Percentiles rank a stretch among this genome's conserved stretches.
These are phyloP conservation scores for Xylaria digitata DNA, from an alignment of 2,329 filamentous ascomycete species.

Conservation along the genomic window DNA sequence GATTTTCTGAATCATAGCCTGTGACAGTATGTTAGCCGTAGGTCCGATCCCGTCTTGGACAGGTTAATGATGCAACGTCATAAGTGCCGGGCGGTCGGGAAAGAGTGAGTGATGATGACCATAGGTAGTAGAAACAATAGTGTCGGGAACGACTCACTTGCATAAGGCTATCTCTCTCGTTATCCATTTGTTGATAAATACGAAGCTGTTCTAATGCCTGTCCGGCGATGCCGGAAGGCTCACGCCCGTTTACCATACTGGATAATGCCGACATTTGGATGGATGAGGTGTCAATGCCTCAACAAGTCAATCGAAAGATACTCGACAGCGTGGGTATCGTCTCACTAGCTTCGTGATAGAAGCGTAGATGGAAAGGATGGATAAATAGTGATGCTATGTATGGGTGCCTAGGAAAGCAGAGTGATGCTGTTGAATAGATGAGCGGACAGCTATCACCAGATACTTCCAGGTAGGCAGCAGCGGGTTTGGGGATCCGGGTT, in stretches of 20 bases:
- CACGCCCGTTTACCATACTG: constrained; percentile 42
- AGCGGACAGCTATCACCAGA: not conserved
- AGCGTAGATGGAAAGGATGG: not conserved
- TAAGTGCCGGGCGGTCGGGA: not conserved
- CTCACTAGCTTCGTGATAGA: not conserved
- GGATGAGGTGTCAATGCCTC: not conserved
- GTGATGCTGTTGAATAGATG: constrained; percentile 1
- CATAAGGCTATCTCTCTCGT: constrained; percentile 46
- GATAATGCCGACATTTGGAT: constrained; percentile 34
- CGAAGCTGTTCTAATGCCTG: constrained; percentile 42
- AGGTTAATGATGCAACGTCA: not conserved
- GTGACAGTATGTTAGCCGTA: constrained; percentile 32
- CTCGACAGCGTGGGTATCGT: not conserved
- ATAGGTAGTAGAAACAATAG: not conserved
- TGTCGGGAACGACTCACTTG: constrained; percentile 41
- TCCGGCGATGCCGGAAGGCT: constrained; percentile 33
- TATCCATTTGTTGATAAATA: constrained; percentile 46
- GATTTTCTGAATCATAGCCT: constrained; percentile 47
- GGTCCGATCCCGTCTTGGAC: not conserved
- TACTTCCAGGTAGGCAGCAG: constrained; percentile 22
- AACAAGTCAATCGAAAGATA: not conserved
- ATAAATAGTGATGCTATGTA: constrained; percentile 4
- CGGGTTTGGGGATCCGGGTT: constrained; percentile 20
- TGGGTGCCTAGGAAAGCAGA: not conserved
- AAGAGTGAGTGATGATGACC: not conserved